phyloP scores from a whole-genome alignment of 2,329 filamentous ascomycete genomes.

The Aspergillus calidoustus region DNA sequence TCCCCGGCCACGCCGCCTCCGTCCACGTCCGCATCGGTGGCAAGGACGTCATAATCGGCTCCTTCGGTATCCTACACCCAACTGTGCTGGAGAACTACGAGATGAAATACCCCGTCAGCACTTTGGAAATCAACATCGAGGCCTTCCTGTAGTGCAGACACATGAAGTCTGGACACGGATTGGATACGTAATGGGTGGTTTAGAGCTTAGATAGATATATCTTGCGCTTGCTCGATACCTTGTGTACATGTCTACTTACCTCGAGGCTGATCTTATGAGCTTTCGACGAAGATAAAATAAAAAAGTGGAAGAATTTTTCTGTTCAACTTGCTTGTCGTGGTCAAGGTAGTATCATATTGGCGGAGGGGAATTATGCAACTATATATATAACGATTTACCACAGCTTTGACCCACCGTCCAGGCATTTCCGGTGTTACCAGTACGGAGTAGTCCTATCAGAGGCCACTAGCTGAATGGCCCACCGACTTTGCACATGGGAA shows the following conservation, averaged over 20 bases:
- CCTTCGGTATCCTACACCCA: conserved; percentile 93
- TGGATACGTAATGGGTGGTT: background rate
- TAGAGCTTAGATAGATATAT: conserved; percentile 21
- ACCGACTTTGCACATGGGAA: too few species aligned
- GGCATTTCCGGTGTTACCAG: too few species aligned
- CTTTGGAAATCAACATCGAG: conserved; percentile 92
- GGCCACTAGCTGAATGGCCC: too few species aligned
- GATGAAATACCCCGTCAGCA: conserved; percentile 89
- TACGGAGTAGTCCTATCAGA: too few species aligned
- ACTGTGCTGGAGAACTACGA: conserved; percentile 93
- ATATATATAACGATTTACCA: background rate
- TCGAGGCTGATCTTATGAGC: background rate
- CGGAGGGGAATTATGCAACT: background rate
- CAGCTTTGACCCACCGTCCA: too few species aligned
- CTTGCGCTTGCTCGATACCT: conserved; percentile 13
- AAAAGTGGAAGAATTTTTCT: conserved; percentile 1
- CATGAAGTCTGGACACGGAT: background rate
- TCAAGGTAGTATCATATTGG: background rate
- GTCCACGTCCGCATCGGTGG: conserved; percentile 77
- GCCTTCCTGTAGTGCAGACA: conserved; percentile 70
- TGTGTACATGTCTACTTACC: background rate
- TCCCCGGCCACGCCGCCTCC: conserved; percentile 84
- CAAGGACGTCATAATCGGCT: conserved; percentile 77
- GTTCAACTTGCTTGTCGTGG: background rate
- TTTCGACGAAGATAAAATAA: conserved; percentile 3